Conservation (phyloP, 345 rosid species). For the Pugionium cornutum region DNA sequence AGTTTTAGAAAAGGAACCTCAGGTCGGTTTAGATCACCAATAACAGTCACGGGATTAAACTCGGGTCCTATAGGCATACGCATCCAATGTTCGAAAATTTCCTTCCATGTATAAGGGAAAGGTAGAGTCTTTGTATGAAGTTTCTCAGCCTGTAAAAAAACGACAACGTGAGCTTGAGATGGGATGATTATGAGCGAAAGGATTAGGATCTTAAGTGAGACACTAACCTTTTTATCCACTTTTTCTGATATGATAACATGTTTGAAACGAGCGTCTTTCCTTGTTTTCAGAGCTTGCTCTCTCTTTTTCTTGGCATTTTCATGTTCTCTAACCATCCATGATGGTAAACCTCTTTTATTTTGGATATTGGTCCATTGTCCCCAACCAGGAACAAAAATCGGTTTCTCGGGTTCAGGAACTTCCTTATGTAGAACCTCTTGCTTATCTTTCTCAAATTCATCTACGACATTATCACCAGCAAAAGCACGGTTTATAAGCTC, state of each 20-base stretch:
- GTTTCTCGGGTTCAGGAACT: slow-evolving; percentile 82
- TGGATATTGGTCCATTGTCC: slow-evolving; percentile 84
- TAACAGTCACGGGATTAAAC: slow-evolving; percentile 69
- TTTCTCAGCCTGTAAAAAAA: slow-evolving; percentile 66
- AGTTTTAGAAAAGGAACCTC: slow-evolving; percentile 47
- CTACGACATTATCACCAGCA: too few species aligned
- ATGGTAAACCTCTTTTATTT: slow-evolving; percentile 73
- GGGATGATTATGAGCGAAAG: not conserved
- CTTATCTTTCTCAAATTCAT: slow-evolving; percentile 52
- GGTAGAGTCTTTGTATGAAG: slow-evolving; percentile 72
- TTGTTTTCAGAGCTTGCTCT: slow-evolving; percentile 66
- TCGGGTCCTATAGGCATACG: slow-evolving; percentile 97
- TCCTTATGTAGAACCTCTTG: slow-evolving; percentile 64
- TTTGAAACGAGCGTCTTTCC: slow-evolving; percentile 80
- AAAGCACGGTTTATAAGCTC: too few species aligned
- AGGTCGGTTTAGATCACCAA: slow-evolving; percentile 74
- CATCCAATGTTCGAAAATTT: slow-evolving; percentile 73
- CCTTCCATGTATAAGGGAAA: slow-evolving; percentile 77
- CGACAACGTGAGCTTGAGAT: slow-evolving; percentile 22
- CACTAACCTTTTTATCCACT: slow-evolving; percentile 74
- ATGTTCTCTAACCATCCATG: slow-evolving; percentile 80
- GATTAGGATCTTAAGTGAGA: not conserved
- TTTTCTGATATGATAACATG: slow-evolving; percentile 83
- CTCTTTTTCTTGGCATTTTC: slow-evolving; percentile 67
- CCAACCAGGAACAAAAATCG: slow-evolving; percentile 80